A percentile compares a stretch with the other conserved stretches of the same genome.
Conservation (phyloP, 495 filamentous ascomycete species). For the Penicillium simplicissimum region DNA sequence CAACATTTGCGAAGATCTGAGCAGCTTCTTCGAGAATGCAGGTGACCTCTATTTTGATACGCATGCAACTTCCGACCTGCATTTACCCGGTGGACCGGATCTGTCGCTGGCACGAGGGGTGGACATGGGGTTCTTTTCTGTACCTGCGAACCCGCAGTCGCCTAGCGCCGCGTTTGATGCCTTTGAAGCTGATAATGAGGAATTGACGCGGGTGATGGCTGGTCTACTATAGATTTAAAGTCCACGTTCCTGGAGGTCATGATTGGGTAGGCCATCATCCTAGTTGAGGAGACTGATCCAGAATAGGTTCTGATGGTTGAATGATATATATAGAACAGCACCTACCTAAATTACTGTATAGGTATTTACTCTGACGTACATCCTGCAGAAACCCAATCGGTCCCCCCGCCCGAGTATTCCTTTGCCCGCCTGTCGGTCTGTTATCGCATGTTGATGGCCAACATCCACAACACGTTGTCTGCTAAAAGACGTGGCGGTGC, state of each 20-base stretch:
- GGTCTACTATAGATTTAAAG: constrained; percentile 33
- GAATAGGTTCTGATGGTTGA: neutral
- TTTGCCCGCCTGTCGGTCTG: neutral
- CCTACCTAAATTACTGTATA: no score
- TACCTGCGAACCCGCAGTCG: constrained; percentile 1
- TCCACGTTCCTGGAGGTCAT: neutral
- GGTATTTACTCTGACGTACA: neutral
- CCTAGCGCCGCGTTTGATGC: constrained; percentile 25
- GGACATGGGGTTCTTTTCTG: constrained; percentile 18
- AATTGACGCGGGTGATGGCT: constrained; percentile 44
- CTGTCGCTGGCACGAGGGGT: constrained; percentile 9
- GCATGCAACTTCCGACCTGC: constrained; percentile 9
- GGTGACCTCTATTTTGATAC: constrained; percentile 43
- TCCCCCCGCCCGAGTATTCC: neutral
- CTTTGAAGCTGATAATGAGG: constrained; percentile 45
- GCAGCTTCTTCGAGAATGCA: constrained; percentile 47
- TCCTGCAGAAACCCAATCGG: neutral
- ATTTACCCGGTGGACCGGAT: neutral
- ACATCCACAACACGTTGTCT: neutral
- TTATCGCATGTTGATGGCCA: neutral
- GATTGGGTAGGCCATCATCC: neutral
- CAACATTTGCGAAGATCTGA: constrained; percentile 41
- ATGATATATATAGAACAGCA: neutral
- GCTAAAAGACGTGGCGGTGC: neutral
- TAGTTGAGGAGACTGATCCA: neutral